phyloP scores from a whole-genome alignment of 768 basidiomycete genomes.

The Tulasnella sp. region DNA sequence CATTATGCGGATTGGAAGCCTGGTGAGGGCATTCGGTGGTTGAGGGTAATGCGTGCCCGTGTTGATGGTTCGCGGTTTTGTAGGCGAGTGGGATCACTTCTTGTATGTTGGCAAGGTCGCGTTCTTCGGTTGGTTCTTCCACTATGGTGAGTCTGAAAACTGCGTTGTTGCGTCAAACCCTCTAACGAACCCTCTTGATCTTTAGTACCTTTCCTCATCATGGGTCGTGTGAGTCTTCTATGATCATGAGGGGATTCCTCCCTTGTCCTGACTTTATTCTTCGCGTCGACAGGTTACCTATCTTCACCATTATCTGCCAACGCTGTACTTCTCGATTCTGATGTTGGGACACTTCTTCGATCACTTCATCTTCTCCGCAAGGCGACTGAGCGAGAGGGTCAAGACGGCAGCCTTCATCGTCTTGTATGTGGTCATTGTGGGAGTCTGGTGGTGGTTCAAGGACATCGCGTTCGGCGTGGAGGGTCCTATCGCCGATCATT shows the following conservation, averaged over 20 bases:
- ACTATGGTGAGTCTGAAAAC: conserved; percentile 52
- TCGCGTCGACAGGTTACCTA: conserved; percentile 43
- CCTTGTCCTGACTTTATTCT: neutral
- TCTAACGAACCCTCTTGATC: neutral
- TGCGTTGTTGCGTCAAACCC: neutral
- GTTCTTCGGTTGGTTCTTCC: conserved; percentile 82
- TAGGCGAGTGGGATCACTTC: conserved; percentile 91
- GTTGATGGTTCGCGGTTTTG: neutral
- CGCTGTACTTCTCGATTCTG: conserved; percentile 91
- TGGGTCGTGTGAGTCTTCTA: conserved; percentile 62
- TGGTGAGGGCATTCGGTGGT: conserved; percentile 34
- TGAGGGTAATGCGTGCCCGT: neutral
- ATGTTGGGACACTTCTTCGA: conserved; percentile 87
- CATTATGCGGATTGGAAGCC: conserved; percentile 87
- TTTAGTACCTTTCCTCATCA: conserved; percentile 89
- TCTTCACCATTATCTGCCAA: conserved; percentile 92
- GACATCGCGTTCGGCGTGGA: conserved; percentile 82
- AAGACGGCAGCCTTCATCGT: conserved; percentile 65
- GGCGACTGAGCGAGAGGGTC: conserved; percentile 45
- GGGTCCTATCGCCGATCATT: conserved; percentile 73
- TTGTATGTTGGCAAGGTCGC: conserved; percentile 87
- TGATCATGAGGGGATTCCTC: neutral
- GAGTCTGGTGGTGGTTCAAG: conserved; percentile 93
- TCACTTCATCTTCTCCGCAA: conserved; percentile 80
- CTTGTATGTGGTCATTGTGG: conserved; percentile 45